A percentile compares a stretch with the other conserved stretches of the same genome.
These are phyloP conservation scores for Lophium mytilinum DNA, from an alignment of 495 filamentous ascomycete genomes.

Conservation along the genomic window DNA sequence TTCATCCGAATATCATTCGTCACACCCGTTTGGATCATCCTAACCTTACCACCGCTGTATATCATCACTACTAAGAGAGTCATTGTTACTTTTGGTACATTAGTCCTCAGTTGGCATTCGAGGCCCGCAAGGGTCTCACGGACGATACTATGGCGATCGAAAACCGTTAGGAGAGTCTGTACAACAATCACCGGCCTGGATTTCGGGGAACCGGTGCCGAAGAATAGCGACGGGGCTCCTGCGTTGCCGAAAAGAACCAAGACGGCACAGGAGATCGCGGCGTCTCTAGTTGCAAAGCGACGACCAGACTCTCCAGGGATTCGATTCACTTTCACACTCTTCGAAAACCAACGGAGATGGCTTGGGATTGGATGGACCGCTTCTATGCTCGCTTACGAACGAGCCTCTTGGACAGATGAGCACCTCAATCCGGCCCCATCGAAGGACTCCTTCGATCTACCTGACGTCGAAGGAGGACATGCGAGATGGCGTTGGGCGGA, in stretches of 20 bases:
- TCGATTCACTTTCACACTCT: constrained; percentile 90
- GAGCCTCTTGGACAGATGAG: constrained; percentile 90
- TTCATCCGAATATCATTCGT: constrained; percentile 83
- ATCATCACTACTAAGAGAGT: constrained; percentile 85
- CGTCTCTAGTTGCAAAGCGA: constrained; percentile 35
- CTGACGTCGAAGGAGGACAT: constrained; percentile 71
- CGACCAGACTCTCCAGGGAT: constrained; percentile 61
- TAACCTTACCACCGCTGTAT: constrained; percentile 72
- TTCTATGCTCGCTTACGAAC: constrained; percentile 80
- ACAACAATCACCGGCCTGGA: constrained; percentile 69
- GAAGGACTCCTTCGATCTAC: constrained; percentile 77
- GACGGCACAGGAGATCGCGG: constrained; percentile 26
- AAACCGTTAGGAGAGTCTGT: constrained; percentile 55
- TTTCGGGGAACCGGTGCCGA: constrained; percentile 41
- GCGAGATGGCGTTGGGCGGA: constrained; percentile 86
- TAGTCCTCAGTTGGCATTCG: constrained; percentile 84
- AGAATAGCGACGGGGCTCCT: constrained; percentile 9
- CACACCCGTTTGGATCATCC: constrained; percentile 75
- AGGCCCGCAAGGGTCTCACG: constrained; percentile 77
- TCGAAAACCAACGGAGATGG: constrained; percentile 96
- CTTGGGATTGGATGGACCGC: constrained; percentile 91
- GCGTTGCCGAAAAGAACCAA: constrained; percentile 21
- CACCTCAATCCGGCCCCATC: constrained; percentile 72
- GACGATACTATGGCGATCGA: constrained; percentile 84
- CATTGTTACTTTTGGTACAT: constrained; percentile 67